phyloP scores from a whole-genome alignment of 75 land plant genomes.

The Picea glauca region DNA sequence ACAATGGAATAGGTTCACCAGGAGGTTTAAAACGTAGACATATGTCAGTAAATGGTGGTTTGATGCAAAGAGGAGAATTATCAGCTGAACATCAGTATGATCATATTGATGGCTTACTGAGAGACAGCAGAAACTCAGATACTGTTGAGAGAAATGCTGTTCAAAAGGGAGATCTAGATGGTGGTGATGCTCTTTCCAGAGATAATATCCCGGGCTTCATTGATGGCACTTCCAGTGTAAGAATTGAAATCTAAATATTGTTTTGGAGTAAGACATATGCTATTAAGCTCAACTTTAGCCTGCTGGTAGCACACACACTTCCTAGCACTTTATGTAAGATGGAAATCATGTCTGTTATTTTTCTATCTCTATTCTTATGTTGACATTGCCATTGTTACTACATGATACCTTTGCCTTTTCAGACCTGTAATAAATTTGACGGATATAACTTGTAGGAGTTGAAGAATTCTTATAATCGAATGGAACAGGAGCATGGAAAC shows the following conservation, averaged over 20 bases:
- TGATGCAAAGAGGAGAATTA: not conserved
- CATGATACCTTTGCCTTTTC: not conserved
- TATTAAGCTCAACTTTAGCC: not conserved
- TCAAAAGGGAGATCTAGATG: not conserved
- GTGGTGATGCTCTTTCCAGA: not conserved
- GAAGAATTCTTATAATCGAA: slow-evolving; percentile 4
- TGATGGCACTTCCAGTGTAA: not conserved
- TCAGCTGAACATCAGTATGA: not conserved
- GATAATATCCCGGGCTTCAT: not conserved
- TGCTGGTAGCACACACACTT: not conserved
- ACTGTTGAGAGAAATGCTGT: not conserved
- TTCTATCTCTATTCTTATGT: not conserved
- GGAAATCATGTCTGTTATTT: not conserved
- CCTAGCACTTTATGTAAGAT: not conserved
- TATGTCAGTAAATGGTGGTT: not conserved
- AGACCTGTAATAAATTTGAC: not conserved
- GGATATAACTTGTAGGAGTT: slow-evolving; percentile 12
- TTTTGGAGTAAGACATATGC: not conserved
- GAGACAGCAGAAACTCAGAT: not conserved
- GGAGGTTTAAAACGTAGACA: not conserved
- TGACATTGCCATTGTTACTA: not conserved
- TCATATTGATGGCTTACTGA: not conserved
- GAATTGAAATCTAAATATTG: not conserved
- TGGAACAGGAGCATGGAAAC: not conserved
- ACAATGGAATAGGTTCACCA: not conserved